Evolutionary conservation across 345 rosid species (phyloP).

Genomic region (Chamaenerion angustifolium): DNA sequence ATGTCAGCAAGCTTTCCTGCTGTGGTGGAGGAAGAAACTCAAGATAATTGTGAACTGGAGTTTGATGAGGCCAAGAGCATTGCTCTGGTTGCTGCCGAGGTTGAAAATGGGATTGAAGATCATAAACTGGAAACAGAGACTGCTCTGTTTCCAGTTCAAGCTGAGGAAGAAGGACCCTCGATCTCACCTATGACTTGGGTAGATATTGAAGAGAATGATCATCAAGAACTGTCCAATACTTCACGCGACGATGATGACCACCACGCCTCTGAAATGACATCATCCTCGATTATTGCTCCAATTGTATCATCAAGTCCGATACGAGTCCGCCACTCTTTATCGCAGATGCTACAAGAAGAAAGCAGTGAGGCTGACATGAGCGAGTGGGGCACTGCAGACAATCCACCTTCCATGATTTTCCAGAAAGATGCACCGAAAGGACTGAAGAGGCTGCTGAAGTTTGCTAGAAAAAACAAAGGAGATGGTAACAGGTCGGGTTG

Average conservation of each 20-base stretch:
- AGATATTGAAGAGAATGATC: slow-evolving; percentile 31
- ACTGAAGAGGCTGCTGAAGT: slow-evolving; percentile 52
- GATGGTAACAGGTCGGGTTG: slow-evolving; percentile 42
- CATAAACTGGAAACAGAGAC: slow-evolving; percentile 5
- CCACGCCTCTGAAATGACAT: slow-evolving; percentile 15
- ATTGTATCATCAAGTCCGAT: slow-evolving; percentile 25
- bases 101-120: slow-evolving; percentile 15
- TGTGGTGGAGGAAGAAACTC: slow-evolving; percentile 15
- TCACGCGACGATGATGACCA: slow-evolving; percentile 5
- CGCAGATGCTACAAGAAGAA: slow-evolving; percentile 70
- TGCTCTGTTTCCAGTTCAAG: slow-evolving; percentile 2
- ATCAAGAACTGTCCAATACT: slow-evolving; percentile 17
- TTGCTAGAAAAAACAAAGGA: slow-evolving; percentile 55
- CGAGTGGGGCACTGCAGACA: slow-evolving; percentile 65
- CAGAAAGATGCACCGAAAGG: slow-evolving; percentile 62
- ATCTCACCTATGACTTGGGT: slow-evolving; percentile 57
- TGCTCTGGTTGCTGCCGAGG: slow-evolving; percentile 12
- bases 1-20: no score
- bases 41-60: slow-evolving; percentile 10
- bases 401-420: slow-evolving; percentile 36
- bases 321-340: slow-evolving; percentile 51
- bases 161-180: slow-evolving; percentile 29
- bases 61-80: slow-evolving; percentile 13
- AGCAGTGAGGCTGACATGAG: slow-evolving; percentile 38
- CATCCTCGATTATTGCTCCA: slow-evolving; percentile 18